These are phyloP conservation scores for Dovyalis caffra DNA, from an alignment of 345 rosid genomes.

Conservation along the genomic window DNA sequence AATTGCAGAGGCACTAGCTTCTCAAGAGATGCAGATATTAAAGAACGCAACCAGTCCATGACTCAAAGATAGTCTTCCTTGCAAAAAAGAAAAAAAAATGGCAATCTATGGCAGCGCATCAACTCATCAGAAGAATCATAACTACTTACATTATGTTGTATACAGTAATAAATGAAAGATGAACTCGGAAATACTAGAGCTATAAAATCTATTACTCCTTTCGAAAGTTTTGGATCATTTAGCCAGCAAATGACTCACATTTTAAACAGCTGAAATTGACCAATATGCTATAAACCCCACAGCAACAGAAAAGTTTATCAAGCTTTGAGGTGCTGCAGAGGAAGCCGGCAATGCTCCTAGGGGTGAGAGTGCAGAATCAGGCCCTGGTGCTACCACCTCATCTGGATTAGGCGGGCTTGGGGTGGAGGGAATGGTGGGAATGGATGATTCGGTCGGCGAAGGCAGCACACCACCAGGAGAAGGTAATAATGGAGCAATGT, in stretches of 20 bases:
- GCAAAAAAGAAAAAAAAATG: not conserved
- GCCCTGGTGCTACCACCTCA: slow-evolving; percentile 28
- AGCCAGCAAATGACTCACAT: not conserved
- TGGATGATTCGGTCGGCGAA: slow-evolving; percentile 43
- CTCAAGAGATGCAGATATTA: not conserved
- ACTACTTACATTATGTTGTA: slow-evolving; percentile 19
- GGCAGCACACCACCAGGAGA: slow-evolving; percentile 56
- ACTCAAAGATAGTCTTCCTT: not conserved
- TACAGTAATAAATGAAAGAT: slow-evolving; percentile 1
- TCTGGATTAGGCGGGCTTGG: slow-evolving; percentile 92
- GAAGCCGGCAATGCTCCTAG: slow-evolving; percentile 43
- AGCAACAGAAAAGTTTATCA: slow-evolving; percentile 10
- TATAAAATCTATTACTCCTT: not conserved
- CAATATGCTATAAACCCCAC: slow-evolving; percentile 14
- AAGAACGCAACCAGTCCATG: not conserved
- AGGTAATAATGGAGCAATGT: slow-evolving; percentile 74
- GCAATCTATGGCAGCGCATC: slow-evolving; percentile 1
- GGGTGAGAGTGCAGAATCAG: slow-evolving; percentile 54
- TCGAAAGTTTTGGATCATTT: not conserved
- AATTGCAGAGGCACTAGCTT: not conserved
- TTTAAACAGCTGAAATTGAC: slow-evolving; percentile 6
- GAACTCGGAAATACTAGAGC: not conserved
- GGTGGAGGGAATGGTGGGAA: slow-evolving; percentile 72
- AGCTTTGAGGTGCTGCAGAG: slow-evolving; percentile 27
- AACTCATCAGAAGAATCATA: not conserved